A percentile compares a stretch with the other conserved stretches of the same genome.
Evolutionary conservation across 441 rosid genomes (phyloP).

Genomic region (Euphorbia schlechtendalii): DNA sequence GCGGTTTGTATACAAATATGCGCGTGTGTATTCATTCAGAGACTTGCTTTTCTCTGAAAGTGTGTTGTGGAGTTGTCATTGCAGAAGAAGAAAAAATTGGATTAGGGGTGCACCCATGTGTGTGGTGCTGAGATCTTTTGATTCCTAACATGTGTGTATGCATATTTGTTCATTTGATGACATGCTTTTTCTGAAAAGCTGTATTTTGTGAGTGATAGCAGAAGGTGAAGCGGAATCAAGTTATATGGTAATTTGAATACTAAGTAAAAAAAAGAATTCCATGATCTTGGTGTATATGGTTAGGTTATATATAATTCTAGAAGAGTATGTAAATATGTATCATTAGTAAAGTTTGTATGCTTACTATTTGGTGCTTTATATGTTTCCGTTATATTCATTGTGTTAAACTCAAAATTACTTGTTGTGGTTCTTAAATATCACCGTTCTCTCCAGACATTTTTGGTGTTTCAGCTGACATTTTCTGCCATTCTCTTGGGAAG

Average conservation of each 20-base stretch:
- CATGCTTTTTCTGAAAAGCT: not conserved
- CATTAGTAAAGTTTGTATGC: not conserved
- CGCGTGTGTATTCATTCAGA: not conserved
- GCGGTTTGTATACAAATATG: not conserved
- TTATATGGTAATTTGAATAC: not conserved
- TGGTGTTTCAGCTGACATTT: slow-evolving; percentile 80
- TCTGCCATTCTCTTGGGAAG: slow-evolving; percentile 54
- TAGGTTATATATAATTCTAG: not conserved
- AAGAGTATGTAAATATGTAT: not conserved
- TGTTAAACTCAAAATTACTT: slow-evolving; percentile 1
- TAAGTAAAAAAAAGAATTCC: not conserved
- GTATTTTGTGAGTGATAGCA: not conserved
- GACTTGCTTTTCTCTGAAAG: not conserved
- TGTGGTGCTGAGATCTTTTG: not conserved
- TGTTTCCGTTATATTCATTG: not conserved
- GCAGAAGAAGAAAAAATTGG: not conserved
- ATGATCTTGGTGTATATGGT: not conserved
- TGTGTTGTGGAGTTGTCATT: not conserved
- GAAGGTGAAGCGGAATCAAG: not conserved
- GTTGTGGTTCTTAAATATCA: not conserved
- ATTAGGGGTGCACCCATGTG: not conserved
- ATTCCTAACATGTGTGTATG: not conserved
- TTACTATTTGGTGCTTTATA: not conserved
- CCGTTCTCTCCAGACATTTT: slow-evolving; percentile 46
- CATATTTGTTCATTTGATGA: not conserved